Base-by-base conservation (phyloP, 306 rosid species). In the Malus sieversii region DNA sequence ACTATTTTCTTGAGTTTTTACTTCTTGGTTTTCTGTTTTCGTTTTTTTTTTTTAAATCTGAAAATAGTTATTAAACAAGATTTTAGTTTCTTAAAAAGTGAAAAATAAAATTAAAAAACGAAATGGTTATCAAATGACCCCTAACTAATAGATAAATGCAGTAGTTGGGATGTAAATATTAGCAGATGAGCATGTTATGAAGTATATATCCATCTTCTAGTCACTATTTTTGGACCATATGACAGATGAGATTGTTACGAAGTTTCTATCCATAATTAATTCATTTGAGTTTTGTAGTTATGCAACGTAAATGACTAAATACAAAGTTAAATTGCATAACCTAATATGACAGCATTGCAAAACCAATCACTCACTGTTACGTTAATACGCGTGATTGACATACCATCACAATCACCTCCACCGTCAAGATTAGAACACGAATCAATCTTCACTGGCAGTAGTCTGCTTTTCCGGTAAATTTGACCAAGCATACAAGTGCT, bases 401-500 rank as follows among this genome's bases (percentile, higher is more conserved):
- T 46, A 48, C 53, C 53, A 5, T 15, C 8, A 4, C 19, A 48
- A 6, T 48, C 6, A 4, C 20, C 2, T 48, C 20, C 55, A 48
- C 55, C 8, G 8, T 15, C 3, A 14, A 15, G 8, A 18, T 7
- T 7, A 15, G 44, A 30, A 64, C 20, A 42, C n/a, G 13, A 38
- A 13, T 40, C 33, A 40, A 46, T 14, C 51, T 29, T 2, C 20
- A 52, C 3, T 40, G 10, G 44, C 44, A 40, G 44, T 8, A 32
- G 62, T 58, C 19, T 74, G 14, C 66, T 15, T 72, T 58, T 38
- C 35, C 20, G 23, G 53, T 64, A 40, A 10, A 70, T 51, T 67
- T 73, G 84, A 81, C 88, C 75, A 76, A 53, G 75, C 59, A 74
- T 51, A 78, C 93, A 90, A 90, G 85, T 88, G 96, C 63, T 58